Base-by-base conservation (phyloP, 169 alveolate species). In the Theileria parva region DNA sequence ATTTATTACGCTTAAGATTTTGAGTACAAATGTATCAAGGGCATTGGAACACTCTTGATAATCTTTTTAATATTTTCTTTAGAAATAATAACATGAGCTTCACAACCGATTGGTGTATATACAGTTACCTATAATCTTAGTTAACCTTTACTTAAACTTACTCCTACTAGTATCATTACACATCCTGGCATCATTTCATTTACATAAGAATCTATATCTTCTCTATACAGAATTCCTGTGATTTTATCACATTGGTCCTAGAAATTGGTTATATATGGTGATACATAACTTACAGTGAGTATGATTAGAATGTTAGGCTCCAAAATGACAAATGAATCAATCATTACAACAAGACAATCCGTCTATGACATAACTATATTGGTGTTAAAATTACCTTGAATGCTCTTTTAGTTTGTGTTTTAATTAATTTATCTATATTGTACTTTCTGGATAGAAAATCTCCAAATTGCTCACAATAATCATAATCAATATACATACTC, bases 171-270 rank as follows among this genome's bases (percentile, higher is more conserved):
- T 39, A 50, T 66, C 81, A 59, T 79, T 73, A 37, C 66, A 61
- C 32, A 78, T 34, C 86, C 86, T 8, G 86, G 79, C 28, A 19
- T 60, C 30, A 78, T 8, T 25, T 55, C 53, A 30, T 78, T 78
- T 5, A 34, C 57, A 7, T 78, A 61, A 2, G 44, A n/a, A 25
- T 57, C 71, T 34, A 78, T 67, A 61, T 50, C 86, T 28, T 78
- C 86, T 9, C 44, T 78, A 37, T 70, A 53, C 65, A 78, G 30
- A 64, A 60, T 63, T 17, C 86, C 86, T 19, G 68, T 74, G 44
- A 78, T 78, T 61, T 78, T 74, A 17, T 79, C 86, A 21, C 80
- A 19, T 50, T 78, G 57, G 79, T 78, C 86, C 81, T 70, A 70
- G 37, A 65, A 8, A 9, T 3, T 37, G 17, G 25, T 65, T 65